A percentile compares a stretch with the other conserved stretches of the same genome.
Evolutionary conservation across 139 green algal species (phyloP).

Genomic region (Chlorella ohadii): DNA sequence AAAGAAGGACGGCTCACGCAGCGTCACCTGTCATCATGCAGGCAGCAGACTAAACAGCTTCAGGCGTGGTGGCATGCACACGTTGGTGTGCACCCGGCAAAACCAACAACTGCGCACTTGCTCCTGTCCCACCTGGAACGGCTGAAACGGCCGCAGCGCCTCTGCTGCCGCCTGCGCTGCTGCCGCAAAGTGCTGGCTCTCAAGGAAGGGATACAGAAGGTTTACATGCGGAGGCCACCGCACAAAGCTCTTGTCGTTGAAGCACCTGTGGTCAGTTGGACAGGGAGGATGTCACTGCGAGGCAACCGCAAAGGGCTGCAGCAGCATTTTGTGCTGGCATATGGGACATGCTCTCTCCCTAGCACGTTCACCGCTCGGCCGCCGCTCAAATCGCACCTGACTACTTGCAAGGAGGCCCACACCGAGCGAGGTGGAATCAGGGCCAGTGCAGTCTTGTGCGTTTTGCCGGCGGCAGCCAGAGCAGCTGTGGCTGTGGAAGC

Average conservation of each 20-base stretch:
- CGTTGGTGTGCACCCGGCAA: no score
- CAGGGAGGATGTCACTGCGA: no score
- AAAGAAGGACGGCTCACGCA: constrained; percentile 48
- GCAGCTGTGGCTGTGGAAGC: neutral
- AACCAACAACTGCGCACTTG: no score
- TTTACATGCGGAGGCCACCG: constrained; percentile 84
- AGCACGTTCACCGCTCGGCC: no score
- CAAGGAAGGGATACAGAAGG: constrained; percentile 80
- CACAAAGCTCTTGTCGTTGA: constrained; percentile 69
- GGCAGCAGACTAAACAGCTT: no score
- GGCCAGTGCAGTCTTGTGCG: constrained; percentile 61
- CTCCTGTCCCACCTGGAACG: neutral
- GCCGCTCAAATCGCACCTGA: constrained; percentile 27
- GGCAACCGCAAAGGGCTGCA: no score
- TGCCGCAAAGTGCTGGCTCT: constrained; percentile 29
- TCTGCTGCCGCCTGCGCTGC: neutral
- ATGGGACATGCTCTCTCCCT: no score
- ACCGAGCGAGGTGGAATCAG: constrained; percentile 54
- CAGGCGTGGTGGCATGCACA: no score
- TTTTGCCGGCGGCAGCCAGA: constrained; percentile 33
- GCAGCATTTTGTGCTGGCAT: no score
- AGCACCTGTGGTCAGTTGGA: neutral
- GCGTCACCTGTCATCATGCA: neutral
- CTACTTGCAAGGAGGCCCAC: constrained; percentile 59
- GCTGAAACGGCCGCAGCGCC: neutral